A percentile compares a stretch with the other conserved stretches of the same genome.
These are phyloP conservation scores for Albifimbria verrucaria DNA, from an alignment of 2,329 filamentous ascomycete genomes.

Conservation along the genomic window DNA sequence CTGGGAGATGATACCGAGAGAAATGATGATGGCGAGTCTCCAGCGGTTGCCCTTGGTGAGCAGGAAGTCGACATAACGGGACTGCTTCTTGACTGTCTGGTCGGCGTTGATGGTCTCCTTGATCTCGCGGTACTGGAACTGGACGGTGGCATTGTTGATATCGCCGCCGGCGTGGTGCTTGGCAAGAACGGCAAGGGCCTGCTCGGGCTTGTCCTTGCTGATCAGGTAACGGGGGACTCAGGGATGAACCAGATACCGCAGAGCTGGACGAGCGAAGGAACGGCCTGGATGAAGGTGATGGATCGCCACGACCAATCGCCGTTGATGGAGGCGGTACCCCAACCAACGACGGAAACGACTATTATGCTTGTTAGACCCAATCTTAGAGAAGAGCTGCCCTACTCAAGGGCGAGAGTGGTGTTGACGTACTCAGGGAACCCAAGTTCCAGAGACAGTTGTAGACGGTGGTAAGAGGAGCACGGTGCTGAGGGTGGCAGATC, in stretches of 20 bases:
- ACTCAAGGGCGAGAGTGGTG: neutral
- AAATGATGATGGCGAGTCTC: slow-evolving; percentile 59
- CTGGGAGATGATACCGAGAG: slow-evolving; percentile 64
- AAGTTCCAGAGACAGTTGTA: slow-evolving; percentile 69
- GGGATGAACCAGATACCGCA: slow-evolving; percentile 66
- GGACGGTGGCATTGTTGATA: slow-evolving; percentile 55
- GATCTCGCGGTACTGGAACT: slow-evolving; percentile 66
- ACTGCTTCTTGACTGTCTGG: slow-evolving; percentile 42
- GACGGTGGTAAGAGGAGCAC: slow-evolving; percentile 60
- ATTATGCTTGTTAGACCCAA: neutral
- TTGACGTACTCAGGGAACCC: slow-evolving; percentile 39
- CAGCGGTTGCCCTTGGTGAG: slow-evolving; percentile 62
- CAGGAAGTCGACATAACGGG: slow-evolving; percentile 59
- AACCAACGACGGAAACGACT: slow-evolving; percentile 60
- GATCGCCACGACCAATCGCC: slow-evolving; percentile 66
- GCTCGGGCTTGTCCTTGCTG: slow-evolving; percentile 58
- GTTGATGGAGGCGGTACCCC: slow-evolving; percentile 56
- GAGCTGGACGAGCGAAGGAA: slow-evolving; percentile 60
- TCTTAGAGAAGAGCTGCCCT: neutral
- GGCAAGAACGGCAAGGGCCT: slow-evolving; percentile 58
- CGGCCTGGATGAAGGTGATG: slow-evolving; percentile 61
- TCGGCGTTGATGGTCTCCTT: slow-evolving; percentile 60
- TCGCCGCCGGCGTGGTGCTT: slow-evolving; percentile 64
- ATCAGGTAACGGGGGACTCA: slow-evolving; percentile 66
- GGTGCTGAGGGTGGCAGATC: slow-evolving; percentile 66